A percentile compares a stretch with the other conserved stretches of the same genome.
Conservation (phyloP, 768 basidiomycete genomes). For the Suillus variegatus region DNA sequence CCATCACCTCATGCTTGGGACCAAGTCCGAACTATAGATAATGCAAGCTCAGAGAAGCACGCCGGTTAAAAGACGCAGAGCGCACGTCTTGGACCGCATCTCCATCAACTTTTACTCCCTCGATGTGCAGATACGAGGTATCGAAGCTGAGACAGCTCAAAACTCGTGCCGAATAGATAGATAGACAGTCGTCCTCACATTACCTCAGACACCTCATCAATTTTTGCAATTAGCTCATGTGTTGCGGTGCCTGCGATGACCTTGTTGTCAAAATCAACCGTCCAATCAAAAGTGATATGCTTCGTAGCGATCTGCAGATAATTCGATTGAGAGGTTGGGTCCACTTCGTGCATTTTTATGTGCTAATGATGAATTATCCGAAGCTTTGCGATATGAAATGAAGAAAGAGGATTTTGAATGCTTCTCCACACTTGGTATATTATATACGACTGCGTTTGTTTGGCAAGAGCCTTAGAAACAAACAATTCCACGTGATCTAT, state of each 20-base stretch:
- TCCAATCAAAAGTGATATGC: slow-evolving; percentile 57
- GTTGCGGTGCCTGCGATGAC: slow-evolving; percentile 49
- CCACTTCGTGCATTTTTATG: slow-evolving; percentile 19
- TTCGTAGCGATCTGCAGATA: slow-evolving; percentile 48
- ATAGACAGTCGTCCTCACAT: slow-evolving; percentile 33
- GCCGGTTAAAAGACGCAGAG: background rate
- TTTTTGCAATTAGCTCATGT: slow-evolving; percentile 41
- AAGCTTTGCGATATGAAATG: background rate
- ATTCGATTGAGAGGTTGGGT: slow-evolving; percentile 60
- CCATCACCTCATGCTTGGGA: slow-evolving; percentile 38
- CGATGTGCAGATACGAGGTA: slow-evolving; percentile 48
- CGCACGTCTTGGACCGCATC: slow-evolving; percentile 29
- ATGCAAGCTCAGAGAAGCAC: background rate
- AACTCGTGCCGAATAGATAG: background rate
- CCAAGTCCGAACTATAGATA: slow-evolving; percentile 30
- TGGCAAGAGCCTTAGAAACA: slow-evolving; percentile 16
- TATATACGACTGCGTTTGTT: slow-evolving; percentile 9
- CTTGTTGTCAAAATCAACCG: slow-evolving; percentile 51
- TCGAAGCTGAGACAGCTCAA: slow-evolving; percentile 45
- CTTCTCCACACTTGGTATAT: background rate
- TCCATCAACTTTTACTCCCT: slow-evolving; percentile 39
- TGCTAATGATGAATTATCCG: background rate
- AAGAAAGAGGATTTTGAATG: background rate
- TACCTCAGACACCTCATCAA: slow-evolving; percentile 40
- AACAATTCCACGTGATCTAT: slow-evolving; percentile 18